Evolutionary conservation across 805 yeast genomes (phyloP), one percentile per base, ranked within the genome.

Genomic region (Allodekkera sacchari): DNA sequence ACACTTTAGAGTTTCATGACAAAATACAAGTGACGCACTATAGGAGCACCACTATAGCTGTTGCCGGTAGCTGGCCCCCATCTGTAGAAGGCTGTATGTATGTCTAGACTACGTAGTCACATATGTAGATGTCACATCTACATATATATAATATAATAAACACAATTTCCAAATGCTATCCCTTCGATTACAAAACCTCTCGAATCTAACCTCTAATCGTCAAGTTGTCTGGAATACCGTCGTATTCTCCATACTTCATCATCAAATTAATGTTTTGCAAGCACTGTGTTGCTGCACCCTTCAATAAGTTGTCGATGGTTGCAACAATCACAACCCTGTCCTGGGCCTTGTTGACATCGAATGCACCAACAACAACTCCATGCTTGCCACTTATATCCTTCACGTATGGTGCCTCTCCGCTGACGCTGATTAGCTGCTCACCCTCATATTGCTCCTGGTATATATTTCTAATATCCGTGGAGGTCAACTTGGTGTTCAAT

Each of bases 261-360:
- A 84, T 82, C 58, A 92, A 67, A 59, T 92, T 92, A 57, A 94
- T 83, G 66, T 92, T 92, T 61, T 92, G 99, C 57, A 92, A 59
- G 63, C 97, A 89, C 63, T 92, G 99, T 12, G 99, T 92, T 28
- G 96, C 94, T 27, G 99, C 99, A 44, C 99, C 99, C 66, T 92
- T 92, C 53, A 92, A 71, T 52, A 92, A 67, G 58, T 92, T 92
- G 55, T 92, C 99, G 47, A 92, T 89, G 4, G 96, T 87, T 15
- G 96, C 95, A 33, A 89, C 92, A 33, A 92, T 67, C 16, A 92
- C 97, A 15, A 87, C 94, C 56, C 99, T 77, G 62, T 85, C 80
- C 52, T 82, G 83, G 34, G 77, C 76, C 16, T 88, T 74, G 55
- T 83, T 88, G 29, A 94, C 94, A 15, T 94, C 95, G 54, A 92